phyloP scores from a whole-genome alignment of 768 basidiomycete genomes.

The Atractiella rhizophila region DNA sequence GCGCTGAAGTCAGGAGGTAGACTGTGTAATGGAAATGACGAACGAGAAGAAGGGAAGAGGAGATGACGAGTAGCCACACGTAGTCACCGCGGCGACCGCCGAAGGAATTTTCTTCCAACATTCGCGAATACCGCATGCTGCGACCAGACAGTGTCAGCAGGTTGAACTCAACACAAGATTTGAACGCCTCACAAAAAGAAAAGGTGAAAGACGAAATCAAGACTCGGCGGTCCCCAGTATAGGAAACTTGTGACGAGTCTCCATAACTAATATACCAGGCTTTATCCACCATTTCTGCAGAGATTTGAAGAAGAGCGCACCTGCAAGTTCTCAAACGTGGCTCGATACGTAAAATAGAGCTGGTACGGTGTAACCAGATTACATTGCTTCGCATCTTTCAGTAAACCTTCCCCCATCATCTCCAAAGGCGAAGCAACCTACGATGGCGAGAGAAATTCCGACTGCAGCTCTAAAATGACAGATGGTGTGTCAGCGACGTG shows the following conservation, averaged over 20 bases:
- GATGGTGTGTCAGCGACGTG: too few species aligned
- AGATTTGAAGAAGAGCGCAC: background rate
- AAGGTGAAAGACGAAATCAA: slow-evolving; percentile 88
- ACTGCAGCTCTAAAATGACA: too few species aligned
- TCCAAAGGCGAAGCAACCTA: too few species aligned
- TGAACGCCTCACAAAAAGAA: slow-evolving; percentile 70
- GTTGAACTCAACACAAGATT: background rate
- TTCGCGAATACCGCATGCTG: slow-evolving; percentile 88
- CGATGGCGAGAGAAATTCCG: too few species aligned
- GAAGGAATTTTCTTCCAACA: slow-evolving; percentile 92
- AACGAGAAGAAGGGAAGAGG: slow-evolving; percentile 63
- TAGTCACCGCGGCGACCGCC: slow-evolving; percentile 77
- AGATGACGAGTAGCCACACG: slow-evolving; percentile 72
- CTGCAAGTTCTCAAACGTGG: slow-evolving; percentile 14
- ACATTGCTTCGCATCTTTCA: too few species aligned
- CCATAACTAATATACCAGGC: slow-evolving; percentile 5
- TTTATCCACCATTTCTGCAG: background rate
- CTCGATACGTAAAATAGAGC: slow-evolving; percentile 17
- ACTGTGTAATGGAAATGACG: slow-evolving; percentile 17
- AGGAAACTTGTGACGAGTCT: slow-evolving; percentile 12
- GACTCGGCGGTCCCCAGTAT: slow-evolving; percentile 75
- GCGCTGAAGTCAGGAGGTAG: background rate
- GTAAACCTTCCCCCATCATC: too few species aligned
- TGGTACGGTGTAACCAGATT: slow-evolving; percentile 15
- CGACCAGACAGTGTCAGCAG: background rate